phyloP scores from a whole-genome alignment of 1,284 basidiomycete genomes.

The Ustilago crameri region DNA sequence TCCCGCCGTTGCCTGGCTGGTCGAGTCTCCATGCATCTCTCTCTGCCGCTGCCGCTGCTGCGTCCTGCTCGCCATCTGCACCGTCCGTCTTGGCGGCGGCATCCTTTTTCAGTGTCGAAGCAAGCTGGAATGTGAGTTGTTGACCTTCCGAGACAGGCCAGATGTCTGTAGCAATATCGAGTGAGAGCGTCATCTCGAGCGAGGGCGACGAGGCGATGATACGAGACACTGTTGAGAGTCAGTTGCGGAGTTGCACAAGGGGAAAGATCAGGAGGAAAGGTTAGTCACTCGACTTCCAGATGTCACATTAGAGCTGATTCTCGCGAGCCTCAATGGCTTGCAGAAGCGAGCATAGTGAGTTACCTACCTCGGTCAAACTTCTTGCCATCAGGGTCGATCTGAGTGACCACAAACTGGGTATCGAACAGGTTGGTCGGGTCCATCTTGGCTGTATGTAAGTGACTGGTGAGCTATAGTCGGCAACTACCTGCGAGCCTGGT shows the following conservation, averaged over 20 bases:
- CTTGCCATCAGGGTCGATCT: constrained; percentile 77
- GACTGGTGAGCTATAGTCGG: background rate
- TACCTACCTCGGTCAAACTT: constrained; percentile 91
- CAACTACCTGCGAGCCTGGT: background rate
- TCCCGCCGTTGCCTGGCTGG: constrained; percentile 82
- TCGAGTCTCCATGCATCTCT: constrained; percentile 86
- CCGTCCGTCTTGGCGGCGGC: constrained; percentile 68
- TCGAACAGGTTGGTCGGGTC: constrained; percentile 66
- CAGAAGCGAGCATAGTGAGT: too few species aligned
- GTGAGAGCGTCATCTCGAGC: constrained; percentile 87
- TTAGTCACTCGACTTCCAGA: background rate
- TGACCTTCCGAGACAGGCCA: constrained; percentile 72
- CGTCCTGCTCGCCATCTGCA: constrained; percentile 36
- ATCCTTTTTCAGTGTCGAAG: constrained; percentile 74
- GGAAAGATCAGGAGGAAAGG: background rate
- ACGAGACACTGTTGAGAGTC: constrained; percentile 46
- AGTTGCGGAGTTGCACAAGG: constrained; percentile 72
- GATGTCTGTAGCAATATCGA: constrained; percentile 71
- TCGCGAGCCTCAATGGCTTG: too few species aligned
- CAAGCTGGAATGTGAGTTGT: constrained; percentile 85
- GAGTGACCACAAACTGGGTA: constrained; percentile 63
- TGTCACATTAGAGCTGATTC: too few species aligned
- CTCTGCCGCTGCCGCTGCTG: constrained; percentile 67
- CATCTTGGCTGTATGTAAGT: constrained; percentile 31
- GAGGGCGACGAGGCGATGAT: constrained; percentile 61